phyloP scores from a whole-genome alignment of 2,329 filamentous ascomycete species.

The Aspergillus viridinutans region DNA sequence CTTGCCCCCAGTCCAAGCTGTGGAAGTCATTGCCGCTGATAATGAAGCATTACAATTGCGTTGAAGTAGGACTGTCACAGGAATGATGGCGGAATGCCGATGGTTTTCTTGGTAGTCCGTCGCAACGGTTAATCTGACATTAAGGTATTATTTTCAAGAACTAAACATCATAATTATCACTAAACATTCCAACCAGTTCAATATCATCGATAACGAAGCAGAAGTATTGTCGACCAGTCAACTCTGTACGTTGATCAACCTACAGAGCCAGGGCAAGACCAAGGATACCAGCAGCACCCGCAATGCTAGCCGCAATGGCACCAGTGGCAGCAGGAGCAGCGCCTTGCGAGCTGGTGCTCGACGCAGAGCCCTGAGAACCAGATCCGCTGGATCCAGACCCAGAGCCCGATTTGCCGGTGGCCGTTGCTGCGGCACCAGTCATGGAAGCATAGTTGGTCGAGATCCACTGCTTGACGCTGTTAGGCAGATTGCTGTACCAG shows the following conservation, averaged over 20 bases:
- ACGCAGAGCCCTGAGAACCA: not conserved
- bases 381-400: constrained; percentile 3
- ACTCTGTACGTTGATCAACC: not conserved
- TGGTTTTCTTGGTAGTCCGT: not conserved
- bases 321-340: constrained; percentile 14
- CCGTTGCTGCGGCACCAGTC: not conserved
- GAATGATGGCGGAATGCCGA: not conserved
- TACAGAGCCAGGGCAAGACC: constrained; percentile 22
- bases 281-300: constrained; percentile 19
- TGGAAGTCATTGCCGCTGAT: not conserved
- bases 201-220: not conserved
- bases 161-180: not conserved
- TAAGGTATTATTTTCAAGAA: not conserved
- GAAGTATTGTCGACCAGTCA: not conserved
- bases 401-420: constrained; percentile 1
- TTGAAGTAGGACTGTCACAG: not conserved
- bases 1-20: not conserved
- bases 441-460: constrained; percentile 4
- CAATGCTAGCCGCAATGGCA: constrained; percentile 14
- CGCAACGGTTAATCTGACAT: not conserved
- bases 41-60: not conserved
- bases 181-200: not conserved
- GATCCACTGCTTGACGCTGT: constrained; percentile 23
- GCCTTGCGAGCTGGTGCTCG: constrained; percentile 7
- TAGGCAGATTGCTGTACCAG: constrained; percentile 26